phyloP scores from a whole-genome alignment of 805 yeast species.

The Groenewaldozyma tartarivorans region DNA sequence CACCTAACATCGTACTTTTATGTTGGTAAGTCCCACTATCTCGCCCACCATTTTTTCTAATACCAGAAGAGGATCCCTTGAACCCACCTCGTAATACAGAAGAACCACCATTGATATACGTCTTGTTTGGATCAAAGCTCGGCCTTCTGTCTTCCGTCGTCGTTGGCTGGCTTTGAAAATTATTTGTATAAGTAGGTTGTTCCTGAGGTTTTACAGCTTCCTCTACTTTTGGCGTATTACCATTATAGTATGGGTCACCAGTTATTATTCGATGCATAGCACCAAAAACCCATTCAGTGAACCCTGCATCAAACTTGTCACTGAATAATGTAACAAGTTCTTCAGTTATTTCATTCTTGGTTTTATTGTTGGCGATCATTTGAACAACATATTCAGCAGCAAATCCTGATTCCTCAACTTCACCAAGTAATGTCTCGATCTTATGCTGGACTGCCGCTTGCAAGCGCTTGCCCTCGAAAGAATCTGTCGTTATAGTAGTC shows the following conservation, averaged over 20 bases:
- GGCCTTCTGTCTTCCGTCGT: background rate
- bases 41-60: background rate
- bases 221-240: slow-evolving; percentile 1
- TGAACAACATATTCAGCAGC: slow-evolving; percentile 22
- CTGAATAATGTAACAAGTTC: slow-evolving; percentile 22
- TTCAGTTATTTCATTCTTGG: slow-evolving; percentile 14
- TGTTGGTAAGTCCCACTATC: background rate
- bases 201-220: background rate
- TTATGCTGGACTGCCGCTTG: slow-evolving; percentile 12
- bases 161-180: background rate
- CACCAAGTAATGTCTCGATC: slow-evolving; percentile 15
- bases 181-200: background rate
- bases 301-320: slow-evolving; percentile 16
- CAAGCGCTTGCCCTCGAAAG: slow-evolving; percentile 13
- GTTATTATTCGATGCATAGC: slow-evolving; percentile 8
- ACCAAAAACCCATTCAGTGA: slow-evolving; percentile 19
- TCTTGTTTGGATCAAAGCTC: slow-evolving; percentile 1
- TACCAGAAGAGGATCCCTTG: background rate
- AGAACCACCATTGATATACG: slow-evolving; percentile 2
- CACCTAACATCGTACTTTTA: background rate
- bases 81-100: background rate
- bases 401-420: slow-evolving; percentile 21
- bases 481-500: slow-evolving; percentile 1
- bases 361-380: slow-evolving; percentile 21
- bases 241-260: background rate